Conservation (phyloP, 1,284 basidiomycete species). For the Rhodotorula sp. region DNA sequence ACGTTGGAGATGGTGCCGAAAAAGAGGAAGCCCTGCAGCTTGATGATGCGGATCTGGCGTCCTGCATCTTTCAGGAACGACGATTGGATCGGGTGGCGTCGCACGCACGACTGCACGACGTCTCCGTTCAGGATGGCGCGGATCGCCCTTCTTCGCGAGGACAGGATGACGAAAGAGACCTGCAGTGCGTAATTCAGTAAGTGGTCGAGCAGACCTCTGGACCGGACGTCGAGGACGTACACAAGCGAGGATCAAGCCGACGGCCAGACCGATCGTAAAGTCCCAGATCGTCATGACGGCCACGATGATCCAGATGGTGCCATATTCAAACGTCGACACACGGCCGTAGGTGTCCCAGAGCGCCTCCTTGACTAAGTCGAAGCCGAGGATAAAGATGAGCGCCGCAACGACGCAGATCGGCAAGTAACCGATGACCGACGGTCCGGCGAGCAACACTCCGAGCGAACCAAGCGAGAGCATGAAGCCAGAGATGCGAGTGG, state of each 20-base stretch:
- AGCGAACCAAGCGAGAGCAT: constrained; percentile 76
- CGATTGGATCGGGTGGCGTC: constrained; percentile 73
- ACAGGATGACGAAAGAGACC: constrained; percentile 93
- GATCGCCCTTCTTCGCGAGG: constrained; percentile 77
- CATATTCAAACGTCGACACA: constrained; percentile 59
- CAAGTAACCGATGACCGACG: constrained; percentile 79
- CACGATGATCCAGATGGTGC: constrained; percentile 57
- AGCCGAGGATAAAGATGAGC: constrained; percentile 89
- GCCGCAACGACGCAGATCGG: constrained; percentile 63
- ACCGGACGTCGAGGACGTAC: constrained; percentile 36
- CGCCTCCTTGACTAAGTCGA: constrained; percentile 92
- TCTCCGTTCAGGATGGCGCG: constrained; percentile 55
- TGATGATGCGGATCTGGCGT: constrained; percentile 83
- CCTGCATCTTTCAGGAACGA: constrained; percentile 88
- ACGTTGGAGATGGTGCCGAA: constrained; percentile 62
- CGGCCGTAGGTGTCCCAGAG: constrained; percentile 92
- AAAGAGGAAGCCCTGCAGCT: constrained; percentile 90
- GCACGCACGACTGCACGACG: constrained; percentile 78
- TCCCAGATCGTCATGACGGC: constrained; percentile 89
- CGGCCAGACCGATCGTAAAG: constrained; percentile 89
- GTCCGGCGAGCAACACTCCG: constrained; percentile 74
- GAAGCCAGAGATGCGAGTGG: constrained; percentile 76
- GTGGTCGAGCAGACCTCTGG: background rate
- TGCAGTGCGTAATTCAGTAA: background rate
- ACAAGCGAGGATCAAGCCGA: constrained; percentile 66